Evolutionary conservation across 805 yeast species (phyloP), one percentile per base, ranked within the genome.

Genomic region (Tanozyma kutaoensis): DNA sequence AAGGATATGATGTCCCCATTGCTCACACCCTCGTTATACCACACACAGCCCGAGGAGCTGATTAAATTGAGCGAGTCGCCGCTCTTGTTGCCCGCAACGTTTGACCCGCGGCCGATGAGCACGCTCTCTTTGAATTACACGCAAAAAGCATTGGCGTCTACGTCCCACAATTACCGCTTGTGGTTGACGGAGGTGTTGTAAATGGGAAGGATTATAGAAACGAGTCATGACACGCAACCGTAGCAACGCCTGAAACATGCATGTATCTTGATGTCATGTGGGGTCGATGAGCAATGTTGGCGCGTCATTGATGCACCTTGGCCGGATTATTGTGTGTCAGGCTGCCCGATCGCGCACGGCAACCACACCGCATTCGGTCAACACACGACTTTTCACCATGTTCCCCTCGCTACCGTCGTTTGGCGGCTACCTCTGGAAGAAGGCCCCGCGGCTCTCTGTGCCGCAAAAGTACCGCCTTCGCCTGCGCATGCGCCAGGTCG

Each of bases 391-490:
- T n/a, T n/a, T n/a, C 26, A 28, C 26, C 28, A 73, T 75, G 81
- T 69, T 74, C 41, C 52, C 76, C 12, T 52, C 84, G 13, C 46
- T 59, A 26, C 61, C 63, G 14, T 48, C 64, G 7, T 50, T 71
- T 23, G 84, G 93, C 27, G 94, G 95, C 14, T 69, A 77, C 39
- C 56, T 82, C 28, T 76, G 81, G 70, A 59, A 59, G 38, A 44
- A 50, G 22, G 61, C 64, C 3, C 64, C 65, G 6, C 47, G 64
- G 27, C 35, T 88, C 67, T 79, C 95, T 3, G 58, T 64, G 20
- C 71, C 67, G 9, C 95, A 85, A 47, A 91, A 91, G 52, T 67
- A 66, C 33, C 68, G 97, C 46, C 85, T 82, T 48, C 71, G 96
- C 58, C 65, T 69, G 36, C 72, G 98, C 54, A 65, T 91, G 69